These are phyloP conservation scores for Powellomyces hirtus DNA, from an alignment of 192 early-diverging fungal genomes.

Conservation along the genomic window DNA sequence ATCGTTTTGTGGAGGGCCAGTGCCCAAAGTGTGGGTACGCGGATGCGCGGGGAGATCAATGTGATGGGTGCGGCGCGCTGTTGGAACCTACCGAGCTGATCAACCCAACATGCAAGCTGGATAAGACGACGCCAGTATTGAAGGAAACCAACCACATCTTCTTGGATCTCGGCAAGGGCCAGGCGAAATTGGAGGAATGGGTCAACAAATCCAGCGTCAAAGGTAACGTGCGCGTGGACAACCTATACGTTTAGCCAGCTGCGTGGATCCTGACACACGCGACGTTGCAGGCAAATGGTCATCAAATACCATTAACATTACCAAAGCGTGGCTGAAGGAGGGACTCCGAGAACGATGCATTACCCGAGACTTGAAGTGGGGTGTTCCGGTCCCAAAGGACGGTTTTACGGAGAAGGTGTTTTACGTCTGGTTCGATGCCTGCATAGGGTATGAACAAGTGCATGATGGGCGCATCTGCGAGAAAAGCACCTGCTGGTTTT, in stretches of 20 bases:
- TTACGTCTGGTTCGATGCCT: conserved; percentile 99
- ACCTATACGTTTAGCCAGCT: not conserved
- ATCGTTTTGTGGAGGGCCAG: conserved; percentile 95
- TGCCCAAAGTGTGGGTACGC: conserved; percentile 80
- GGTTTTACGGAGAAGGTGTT: conserved; percentile 92
- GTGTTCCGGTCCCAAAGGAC: conserved; percentile 83
- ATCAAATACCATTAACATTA: conserved; percentile 81
- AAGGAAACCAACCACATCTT: conserved; percentile 88
- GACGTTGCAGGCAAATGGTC: conserved; percentile 81
- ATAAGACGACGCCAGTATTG: conserved; percentile 75
- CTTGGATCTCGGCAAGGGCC: conserved; percentile 77
- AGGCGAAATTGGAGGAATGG: conserved; percentile 75
- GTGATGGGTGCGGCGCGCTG: conserved; percentile 89
- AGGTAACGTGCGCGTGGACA: no score
- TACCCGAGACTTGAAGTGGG: conserved; percentile 99
- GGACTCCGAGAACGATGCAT: conserved; percentile 92
- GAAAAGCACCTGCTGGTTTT: not conserved
- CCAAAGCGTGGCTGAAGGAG: conserved; percentile 89
- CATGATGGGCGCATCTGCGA: not conserved
- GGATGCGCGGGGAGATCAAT: conserved; percentile 97
- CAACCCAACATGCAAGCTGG: conserved; percentile 92
- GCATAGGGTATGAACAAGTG: conserved; percentile 65
- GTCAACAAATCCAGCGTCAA: conserved; percentile 63
- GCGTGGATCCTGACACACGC: not conserved
- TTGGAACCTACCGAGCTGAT: conserved; percentile 90